These are phyloP conservation scores for Rhytidhysteron rufulum DNA, from an alignment of 2,329 filamentous ascomycete species.

Conservation along the genomic window DNA sequence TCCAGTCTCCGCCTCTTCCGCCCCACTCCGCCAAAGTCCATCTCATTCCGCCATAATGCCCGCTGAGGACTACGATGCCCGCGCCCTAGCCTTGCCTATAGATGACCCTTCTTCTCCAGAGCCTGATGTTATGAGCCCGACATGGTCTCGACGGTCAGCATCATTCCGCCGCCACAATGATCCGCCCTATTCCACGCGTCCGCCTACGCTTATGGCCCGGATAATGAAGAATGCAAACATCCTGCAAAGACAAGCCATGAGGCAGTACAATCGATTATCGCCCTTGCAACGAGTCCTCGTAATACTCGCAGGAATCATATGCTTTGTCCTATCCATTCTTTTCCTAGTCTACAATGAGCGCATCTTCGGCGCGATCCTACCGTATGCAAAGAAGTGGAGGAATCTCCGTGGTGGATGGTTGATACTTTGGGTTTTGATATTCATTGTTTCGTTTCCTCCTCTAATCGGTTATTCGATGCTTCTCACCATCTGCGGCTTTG, in stretches of 20 bases:
- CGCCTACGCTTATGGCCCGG: conserved; percentile 36
- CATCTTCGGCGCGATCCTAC: conserved; percentile 72
- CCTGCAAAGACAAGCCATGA: conserved; percentile 43
- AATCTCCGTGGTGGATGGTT: conserved; percentile 66
- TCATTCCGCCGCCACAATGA: conserved; percentile 39
- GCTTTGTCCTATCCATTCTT: conserved; percentile 58
- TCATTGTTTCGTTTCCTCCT: conserved; percentile 78
- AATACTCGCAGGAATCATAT: conserved; percentile 46
- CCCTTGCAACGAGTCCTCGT: conserved; percentile 61
- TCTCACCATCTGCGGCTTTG: conserved; percentile 65
- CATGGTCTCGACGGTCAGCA: conserved; percentile 50
- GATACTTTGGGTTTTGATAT: conserved; percentile 72
- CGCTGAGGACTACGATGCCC: conserved; percentile 47
- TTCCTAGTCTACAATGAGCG: conserved; percentile 74
- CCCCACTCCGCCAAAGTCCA: conserved; percentile 10
- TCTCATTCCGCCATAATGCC: conserved; percentile 25
- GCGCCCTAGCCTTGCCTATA: conserved; percentile 51
- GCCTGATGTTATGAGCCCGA: conserved; percentile 39
- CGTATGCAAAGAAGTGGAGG: conserved; percentile 73
- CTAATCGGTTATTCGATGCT: conserved; percentile 82
- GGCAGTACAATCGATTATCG: conserved; percentile 54
- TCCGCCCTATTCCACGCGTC: conserved; percentile 28
- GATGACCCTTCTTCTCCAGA: conserved; percentile 47
- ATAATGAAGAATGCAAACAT: conserved; percentile 42
- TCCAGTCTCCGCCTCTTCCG: conserved; percentile 3